These are phyloP conservation scores for Linum usitatissimum DNA, from an alignment of 345 rosid species.

Conservation along the genomic window DNA sequence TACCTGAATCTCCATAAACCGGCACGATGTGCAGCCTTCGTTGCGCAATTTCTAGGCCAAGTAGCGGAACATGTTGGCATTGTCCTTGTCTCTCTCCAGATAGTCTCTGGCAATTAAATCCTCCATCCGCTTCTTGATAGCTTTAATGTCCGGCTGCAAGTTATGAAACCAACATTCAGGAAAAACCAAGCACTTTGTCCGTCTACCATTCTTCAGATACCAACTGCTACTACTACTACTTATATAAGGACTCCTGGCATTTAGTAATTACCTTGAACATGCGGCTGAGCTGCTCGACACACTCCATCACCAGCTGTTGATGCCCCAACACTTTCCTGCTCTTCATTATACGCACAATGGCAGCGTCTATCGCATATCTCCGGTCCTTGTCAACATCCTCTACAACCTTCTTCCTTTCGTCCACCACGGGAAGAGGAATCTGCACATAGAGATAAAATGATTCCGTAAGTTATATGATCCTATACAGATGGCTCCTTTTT, in stretches of 20 bases:
- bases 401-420: conserved; percentile 27
- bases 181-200: too few species aligned
- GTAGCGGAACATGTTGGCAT: conserved; percentile 22
- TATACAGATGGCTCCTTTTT: background rate
- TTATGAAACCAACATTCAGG: too few species aligned
- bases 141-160: conserved; percentile 36
- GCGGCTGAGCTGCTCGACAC: conserved; percentile 29
- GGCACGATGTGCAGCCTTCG: too few species aligned
- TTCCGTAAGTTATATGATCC: background rate
- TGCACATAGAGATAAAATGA: conserved; percentile 11
- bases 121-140: conserved; percentile 32
- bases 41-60: conserved; percentile 6
- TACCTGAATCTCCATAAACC: too few species aligned
- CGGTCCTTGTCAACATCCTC: conserved; percentile 36
- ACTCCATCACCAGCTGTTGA: conserved; percentile 31
- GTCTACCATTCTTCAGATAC: too few species aligned
- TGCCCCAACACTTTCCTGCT: conserved; percentile 31
- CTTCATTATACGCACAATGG: conserved; percentile 43
- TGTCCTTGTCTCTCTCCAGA: conserved; percentile 31
- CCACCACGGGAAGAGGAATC: conserved; percentile 32
- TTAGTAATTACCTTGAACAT: conserved; percentile 23
- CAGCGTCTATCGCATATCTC: conserved; percentile 30
- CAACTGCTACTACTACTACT: too few species aligned
- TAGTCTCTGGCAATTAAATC: conserved; percentile 28
- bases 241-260: too few species aligned